Conservation (phyloP, 1,284 basidiomycete genomes). For the Trametes pubescens region DNA sequence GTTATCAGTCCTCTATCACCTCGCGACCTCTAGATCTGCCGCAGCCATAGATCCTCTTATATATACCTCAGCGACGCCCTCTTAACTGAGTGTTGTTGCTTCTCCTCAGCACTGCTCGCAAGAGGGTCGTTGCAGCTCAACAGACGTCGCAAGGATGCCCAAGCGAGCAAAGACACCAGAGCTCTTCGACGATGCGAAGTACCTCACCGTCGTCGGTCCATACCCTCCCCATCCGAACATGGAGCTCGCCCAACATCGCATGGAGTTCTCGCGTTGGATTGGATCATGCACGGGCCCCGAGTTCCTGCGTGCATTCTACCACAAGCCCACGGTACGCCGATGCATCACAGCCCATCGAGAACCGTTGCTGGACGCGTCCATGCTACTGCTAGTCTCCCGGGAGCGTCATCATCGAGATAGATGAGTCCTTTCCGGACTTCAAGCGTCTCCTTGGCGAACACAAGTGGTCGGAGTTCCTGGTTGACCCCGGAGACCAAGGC, state of each 20-base stretch:
- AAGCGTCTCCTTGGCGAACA: conserved; percentile 69
- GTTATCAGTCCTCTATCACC: no score
- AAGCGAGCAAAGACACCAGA: conserved; percentile 65
- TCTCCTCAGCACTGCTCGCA: no score
- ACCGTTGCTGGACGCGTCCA: conserved; percentile 13
- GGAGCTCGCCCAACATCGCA: conserved; percentile 56
- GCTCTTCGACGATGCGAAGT: conserved; percentile 62
- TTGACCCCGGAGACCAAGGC: conserved; percentile 54
- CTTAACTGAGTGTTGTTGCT: no score
- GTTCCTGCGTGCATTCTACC: conserved; percentile 60
- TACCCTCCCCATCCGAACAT: conserved; percentile 68
- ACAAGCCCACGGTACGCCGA: conserved; percentile 63
- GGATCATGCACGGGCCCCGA: conserved; percentile 58
- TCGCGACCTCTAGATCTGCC: no score
- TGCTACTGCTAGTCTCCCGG: conserved; percentile 58
- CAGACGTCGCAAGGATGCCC: conserved; percentile 51
- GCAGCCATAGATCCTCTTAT: no score
- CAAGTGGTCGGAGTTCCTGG: conserved; percentile 65
- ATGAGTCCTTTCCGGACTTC: conserved; percentile 49
- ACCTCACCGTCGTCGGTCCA: conserved; percentile 66
- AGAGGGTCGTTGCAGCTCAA: no score
- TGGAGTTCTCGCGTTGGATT: conserved; percentile 66
- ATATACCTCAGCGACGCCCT: no score
- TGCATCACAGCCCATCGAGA: conserved; percentile 32
- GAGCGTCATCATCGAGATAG: conserved; percentile 71